Conservation (phyloP, 2,329 filamentous ascomycete species). For the Tolypocladium guangdongense region DNA sequence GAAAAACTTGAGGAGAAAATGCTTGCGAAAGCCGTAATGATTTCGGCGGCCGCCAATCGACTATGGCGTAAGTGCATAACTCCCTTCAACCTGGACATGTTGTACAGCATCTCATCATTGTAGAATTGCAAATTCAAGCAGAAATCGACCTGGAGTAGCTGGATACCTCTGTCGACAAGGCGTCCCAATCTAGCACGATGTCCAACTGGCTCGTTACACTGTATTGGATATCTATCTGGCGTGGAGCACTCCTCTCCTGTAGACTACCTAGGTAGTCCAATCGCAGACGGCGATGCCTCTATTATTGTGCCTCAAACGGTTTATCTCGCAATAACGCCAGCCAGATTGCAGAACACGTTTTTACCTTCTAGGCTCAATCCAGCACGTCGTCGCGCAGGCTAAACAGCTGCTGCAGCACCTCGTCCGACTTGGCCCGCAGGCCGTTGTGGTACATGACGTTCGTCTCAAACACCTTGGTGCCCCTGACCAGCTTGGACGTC, state of each 20-base stretch:
- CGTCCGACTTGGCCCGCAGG: conserved; percentile 59
- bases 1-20: conserved; percentile 54
- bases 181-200: too few relatives aligned
- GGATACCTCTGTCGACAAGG: background rate
- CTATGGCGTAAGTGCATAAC: conserved; percentile 48
- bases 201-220: background rate
- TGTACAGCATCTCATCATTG: background rate
- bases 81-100: background rate
- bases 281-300: background rate
- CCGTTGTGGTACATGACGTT: conserved; percentile 85
- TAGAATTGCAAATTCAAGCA: conserved; percentile 40
- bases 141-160: conserved; percentile 33
- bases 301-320: background rate
- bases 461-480: conserved; percentile 71
- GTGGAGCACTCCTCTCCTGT: background rate
- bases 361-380: conserved; percentile 39
- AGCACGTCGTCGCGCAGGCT: conserved; percentile 59
- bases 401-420: conserved; percentile 69
- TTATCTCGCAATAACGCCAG: too few relatives aligned
- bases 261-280: background rate
- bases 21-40: conserved; percentile 54
- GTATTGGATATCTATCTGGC: background rate
- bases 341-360: too few relatives aligned
- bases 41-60: conserved; percentile 56
- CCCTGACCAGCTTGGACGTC: conserved; percentile 64